Percentiles rank a stretch among this genome's conserved stretches.
phyloP scores from a whole-genome alignment of 1,139 yeast genomes.

The Nakaseomyces uthaithaninus region DNA sequence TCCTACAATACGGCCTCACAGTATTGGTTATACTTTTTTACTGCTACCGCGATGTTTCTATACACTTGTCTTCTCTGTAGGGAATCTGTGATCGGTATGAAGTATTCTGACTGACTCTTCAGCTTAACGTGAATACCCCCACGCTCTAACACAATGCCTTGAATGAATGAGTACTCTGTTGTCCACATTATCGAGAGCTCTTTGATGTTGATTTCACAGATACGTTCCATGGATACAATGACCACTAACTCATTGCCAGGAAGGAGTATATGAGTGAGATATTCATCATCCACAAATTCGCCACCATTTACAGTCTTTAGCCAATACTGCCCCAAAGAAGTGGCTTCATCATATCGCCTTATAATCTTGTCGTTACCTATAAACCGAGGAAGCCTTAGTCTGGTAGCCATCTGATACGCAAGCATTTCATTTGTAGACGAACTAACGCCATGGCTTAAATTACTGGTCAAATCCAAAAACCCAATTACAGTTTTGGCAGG shows the following conservation, averaged over 20 bases:
- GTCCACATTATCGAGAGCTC: conserved; percentile 38
- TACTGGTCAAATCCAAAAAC: conserved; percentile 82
- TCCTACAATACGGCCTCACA: conserved; percentile 32
- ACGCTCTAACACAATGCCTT: conserved; percentile 58
- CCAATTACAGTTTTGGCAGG: conserved; percentile 98
- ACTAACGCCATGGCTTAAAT: conserved; percentile 87
- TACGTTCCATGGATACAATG: conserved; percentile 63
- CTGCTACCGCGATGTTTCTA: conserved; percentile 71
- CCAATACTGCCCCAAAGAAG: conserved; percentile 94
- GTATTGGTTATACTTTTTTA: conserved; percentile 63
- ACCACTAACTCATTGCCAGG: conserved; percentile 76
- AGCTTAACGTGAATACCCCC: conserved; percentile 70
- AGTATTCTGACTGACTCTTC: conserved; percentile 56
- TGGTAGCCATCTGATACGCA: conserved; percentile 70
- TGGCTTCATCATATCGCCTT: conserved; percentile 68
- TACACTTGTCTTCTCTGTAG: conserved; percentile 60
- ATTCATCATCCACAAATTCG: conserved; percentile 56
- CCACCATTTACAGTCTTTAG: conserved; percentile 80
- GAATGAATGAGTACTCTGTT: conserved; percentile 23
- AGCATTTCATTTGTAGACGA: conserved; percentile 83
- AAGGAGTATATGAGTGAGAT: conserved; percentile 76
- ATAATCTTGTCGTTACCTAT: conserved; percentile 61
- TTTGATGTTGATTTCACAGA: conserved; percentile 63
- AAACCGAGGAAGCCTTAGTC: conserved; percentile 75
- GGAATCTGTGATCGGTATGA: conserved; percentile 72